Evolutionary conservation across 345 rosid genomes (phyloP).

Genomic region (Gossypium ekmanianum): DNA sequence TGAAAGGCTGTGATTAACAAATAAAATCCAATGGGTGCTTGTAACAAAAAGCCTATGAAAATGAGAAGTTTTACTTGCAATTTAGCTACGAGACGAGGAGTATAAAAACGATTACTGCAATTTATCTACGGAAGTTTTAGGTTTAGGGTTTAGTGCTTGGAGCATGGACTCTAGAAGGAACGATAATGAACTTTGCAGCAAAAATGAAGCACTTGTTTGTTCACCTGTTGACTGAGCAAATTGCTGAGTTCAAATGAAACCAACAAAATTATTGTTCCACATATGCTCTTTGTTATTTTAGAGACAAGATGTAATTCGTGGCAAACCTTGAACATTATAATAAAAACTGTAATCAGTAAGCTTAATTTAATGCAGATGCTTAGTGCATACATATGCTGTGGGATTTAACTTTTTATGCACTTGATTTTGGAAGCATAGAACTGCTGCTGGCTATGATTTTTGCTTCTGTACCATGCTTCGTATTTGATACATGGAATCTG

Average conservation of each 20-base stretch:
- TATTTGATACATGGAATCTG: not conserved
- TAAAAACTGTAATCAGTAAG: too few relatives aligned
- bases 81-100: not conserved
- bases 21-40: not conserved
- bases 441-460: not conserved
- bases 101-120: not conserved
- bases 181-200: not conserved
- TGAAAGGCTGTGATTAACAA: not conserved
- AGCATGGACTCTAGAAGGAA: not conserved
- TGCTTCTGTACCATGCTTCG: not conserved
- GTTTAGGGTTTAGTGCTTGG: not conserved
- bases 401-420: not conserved
- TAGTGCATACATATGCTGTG: not conserved
- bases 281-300: not conserved
- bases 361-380: not conserved
- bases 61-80: not conserved
- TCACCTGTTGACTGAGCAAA: not conserved
- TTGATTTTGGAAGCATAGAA: not conserved
- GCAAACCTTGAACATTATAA: too few relatives aligned
- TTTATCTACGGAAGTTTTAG: not conserved
- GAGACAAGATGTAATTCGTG: not conserved
- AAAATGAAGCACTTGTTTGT: not conserved
- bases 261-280: not conserved
- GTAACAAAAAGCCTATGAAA: not conserved
- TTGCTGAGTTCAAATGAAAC: not conserved